Base-by-base conservation (phyloP, 805 yeast genomes). In the Wickerhamomyces chambardii region DNA sequence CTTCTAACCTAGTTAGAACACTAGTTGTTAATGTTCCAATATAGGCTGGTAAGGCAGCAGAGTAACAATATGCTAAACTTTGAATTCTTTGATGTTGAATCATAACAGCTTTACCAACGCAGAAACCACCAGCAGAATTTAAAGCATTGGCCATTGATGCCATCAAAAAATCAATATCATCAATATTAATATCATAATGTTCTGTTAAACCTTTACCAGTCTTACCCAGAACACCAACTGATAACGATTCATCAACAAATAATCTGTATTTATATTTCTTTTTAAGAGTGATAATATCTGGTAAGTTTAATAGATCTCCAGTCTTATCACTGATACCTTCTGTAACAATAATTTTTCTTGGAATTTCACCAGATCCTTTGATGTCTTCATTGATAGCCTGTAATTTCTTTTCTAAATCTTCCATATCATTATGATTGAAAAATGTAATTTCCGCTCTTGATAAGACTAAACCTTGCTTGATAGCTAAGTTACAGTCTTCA, bases 41-140 rank as follows among this genome's bases (percentile, higher is more conserved):
- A 58, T 83, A 90, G 17, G 97, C 94, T 11, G 98, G 97, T 54
- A 90, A 72, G 2, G 96, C 74, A 7, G 98, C 98, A 50, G 95
- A 83, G 56, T 85, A 92, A 41, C 92, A 92, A 55, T 86, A 92
- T 3, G 95, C 96, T 44, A 70, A 68, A 12, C 95, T 84, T 17
- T 86, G 82, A 49, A 92, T 81, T 56, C 95, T 77, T 67, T 92
- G 98, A 62, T 90, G 95, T 47, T 79, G 78, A 25, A 87, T 75
- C 86, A 92, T 85, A 36, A 80, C 80, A 18, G 64, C 58, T 29
- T 74, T 80, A 38, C 97, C 98, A 21, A 84, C 83, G 53, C 95
- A 92, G 62, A 85, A 90, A 1, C 95, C 97, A 44, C 98, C 98
- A 33, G 90, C 77, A 1, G 92, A 69, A 8, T 86, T 90, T 44